Base-by-base conservation (phyloP, 768 basidiomycete species). In the Tulasnella sp. region DNA sequence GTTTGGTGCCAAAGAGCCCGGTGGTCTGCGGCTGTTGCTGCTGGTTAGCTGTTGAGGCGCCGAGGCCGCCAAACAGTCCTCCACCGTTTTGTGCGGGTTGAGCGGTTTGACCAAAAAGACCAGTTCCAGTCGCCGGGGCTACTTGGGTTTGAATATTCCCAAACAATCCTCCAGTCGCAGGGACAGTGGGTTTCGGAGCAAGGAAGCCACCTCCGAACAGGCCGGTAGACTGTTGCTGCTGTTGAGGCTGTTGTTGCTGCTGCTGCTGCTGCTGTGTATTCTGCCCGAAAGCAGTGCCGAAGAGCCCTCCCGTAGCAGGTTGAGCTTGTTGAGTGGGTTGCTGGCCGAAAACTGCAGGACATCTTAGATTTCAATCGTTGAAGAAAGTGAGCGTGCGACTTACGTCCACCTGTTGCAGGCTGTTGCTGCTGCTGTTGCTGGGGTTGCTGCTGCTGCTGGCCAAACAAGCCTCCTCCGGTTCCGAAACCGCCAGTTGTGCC, bases 31-130 rank as follows among this genome's bases (percentile, higher is more conserved):
- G 82, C 78, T 82, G 81, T 77, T 83, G 78, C 77, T 81, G 67
- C 79, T 82, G 79, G 39, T 37, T 42, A 20, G 26, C 37, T n/a
- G 10, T 40, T 26, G 51, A 55, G 23, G 77, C 73, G 37, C 87
- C 87, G 44, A 89, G 86, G 9, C 84, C 84, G 80, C 89, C 88
- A 78, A 92, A 92, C 18, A 91, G 81, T 72, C 83, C 81, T 18
- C 79, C 79, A 11, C 76, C 39, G 9, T 71, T 61, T 42, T 70
- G 70, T 1, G 67, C 35, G 11, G 74, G 42, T 42, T 75, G 74
- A 29, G 81, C 32, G 81, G 46, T 89, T 72, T 82, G 82, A 32
- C 85, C 86, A 78, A 90, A 90, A 35, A 89, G 80, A 77, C 84
- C 83, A 6, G 83, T 79, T 46, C 82, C 77, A 4, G 84, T 79